phyloP scores from a whole-genome alignment of 225 moss, liverwort and hornwort species.

The Physcomitrellopsis africana region DNA sequence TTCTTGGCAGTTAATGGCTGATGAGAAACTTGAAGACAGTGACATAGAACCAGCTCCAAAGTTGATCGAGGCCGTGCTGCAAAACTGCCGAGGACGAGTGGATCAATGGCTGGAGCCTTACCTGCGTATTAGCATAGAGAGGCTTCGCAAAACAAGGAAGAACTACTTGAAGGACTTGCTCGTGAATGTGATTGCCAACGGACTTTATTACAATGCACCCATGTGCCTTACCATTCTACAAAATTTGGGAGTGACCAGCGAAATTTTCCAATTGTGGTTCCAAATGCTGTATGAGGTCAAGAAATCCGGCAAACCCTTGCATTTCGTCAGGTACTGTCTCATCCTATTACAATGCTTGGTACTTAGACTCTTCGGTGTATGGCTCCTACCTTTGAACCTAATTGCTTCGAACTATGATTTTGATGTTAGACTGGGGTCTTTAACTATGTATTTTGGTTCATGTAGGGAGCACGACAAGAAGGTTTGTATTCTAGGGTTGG shows the following conservation, averaged over 20 bases:
- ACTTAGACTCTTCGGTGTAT: neutral
- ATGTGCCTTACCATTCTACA: slow-evolving; percentile 86
- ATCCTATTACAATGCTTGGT: neutral
- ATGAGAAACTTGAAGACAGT: slow-evolving; percentile 91
- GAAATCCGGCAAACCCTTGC: slow-evolving; percentile 81
- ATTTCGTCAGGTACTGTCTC: slow-evolving; percentile 74
- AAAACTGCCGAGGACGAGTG: slow-evolving; percentile 95
- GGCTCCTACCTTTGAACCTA: neutral
- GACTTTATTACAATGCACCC: slow-evolving; percentile 87
- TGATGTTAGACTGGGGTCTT: neutral
- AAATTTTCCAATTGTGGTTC: slow-evolving; percentile 93
- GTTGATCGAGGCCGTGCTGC: slow-evolving; percentile 92
- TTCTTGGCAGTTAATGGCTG: slow-evolving; percentile 77
- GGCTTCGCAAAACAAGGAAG: slow-evolving; percentile 74
- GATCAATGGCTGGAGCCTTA: slow-evolving; percentile 92
- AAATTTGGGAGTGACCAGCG: slow-evolving; percentile 78
- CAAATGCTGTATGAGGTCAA: slow-evolving; percentile 94
- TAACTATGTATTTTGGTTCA: neutral
- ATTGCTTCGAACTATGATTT: neutral
- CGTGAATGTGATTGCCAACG: slow-evolving; percentile 94
- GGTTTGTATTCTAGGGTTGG: slow-evolving; percentile 88
- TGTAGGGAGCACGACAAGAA: slow-evolving; percentile 98
- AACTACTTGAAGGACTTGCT: slow-evolving; percentile 87
- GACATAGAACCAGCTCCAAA: slow-evolving; percentile 97
- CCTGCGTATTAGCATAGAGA: slow-evolving; percentile 77